Base-by-base conservation (phyloP, 805 yeast species). In the Cyberlindnera suaveolens region DNA sequence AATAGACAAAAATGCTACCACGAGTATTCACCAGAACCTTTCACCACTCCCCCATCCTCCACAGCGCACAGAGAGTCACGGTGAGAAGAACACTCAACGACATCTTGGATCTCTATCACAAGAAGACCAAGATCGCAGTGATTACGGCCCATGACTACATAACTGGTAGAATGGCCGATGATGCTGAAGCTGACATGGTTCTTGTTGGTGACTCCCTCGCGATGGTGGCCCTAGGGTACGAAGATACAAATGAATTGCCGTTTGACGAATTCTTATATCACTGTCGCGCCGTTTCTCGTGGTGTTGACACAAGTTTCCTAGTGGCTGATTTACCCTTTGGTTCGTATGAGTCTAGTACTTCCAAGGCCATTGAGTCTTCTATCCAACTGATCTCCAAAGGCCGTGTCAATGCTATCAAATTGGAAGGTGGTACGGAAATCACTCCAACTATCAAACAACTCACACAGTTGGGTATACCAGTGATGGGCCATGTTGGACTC, bases 271-370 rank as follows among this genome's bases (percentile, higher is more conserved):
- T 88, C 66, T 61, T 83, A 27, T 84, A 79, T 58, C 87, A 86
- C 52, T 80, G 84, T 33, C 70, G 74, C 41, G 83, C 97, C 0
- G 95, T 89, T 2, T 61, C 78, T 13, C 68, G 97, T 27, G 96
- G 93, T 0, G 74, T 78, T 30, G 61, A 71, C 3, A 55, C 74
- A 15, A 80, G 93, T 30, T 77, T 86, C 48, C 55, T 90, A 6
- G 73, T 91, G 5, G 93, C 85, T 0, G 99, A 91, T 61, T 64
- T 93, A 55, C 96, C 98, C 3, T 90, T 85, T 65, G 98, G 98
- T 0, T 66, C 85, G 0, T 90, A 78, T 59, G 98, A 91, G 60
- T 54, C 70, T 1, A 73, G 84, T 3, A 62, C 72, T 0, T 71
- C 72, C 16, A 76, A 82, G 48, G 96, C 96, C 2, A 61, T 85